Conservation (phyloP, 352 stramenopile species). For the Thraustochytrium striatum region DNA sequence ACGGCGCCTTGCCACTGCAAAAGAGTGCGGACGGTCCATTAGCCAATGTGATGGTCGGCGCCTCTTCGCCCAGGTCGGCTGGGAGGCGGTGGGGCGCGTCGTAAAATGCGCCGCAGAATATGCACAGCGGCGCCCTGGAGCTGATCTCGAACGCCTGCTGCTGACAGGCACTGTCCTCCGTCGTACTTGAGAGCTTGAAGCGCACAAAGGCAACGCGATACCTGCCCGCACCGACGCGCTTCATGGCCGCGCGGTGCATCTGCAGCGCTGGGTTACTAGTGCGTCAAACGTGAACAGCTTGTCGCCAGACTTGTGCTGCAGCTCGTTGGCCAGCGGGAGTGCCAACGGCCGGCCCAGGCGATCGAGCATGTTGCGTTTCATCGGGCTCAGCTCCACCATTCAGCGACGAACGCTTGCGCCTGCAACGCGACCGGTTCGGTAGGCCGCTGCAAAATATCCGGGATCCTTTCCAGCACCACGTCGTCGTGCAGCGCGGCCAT, state of each 20-base stretch:
- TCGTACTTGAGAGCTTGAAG: neutral
- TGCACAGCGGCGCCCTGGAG: neutral
- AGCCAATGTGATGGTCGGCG: neutral
- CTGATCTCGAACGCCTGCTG: constrained; percentile 19
- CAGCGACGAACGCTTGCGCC: constrained; percentile 28
- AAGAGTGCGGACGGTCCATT: neutral
- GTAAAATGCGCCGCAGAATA: constrained; percentile 35
- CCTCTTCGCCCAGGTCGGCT: neutral
- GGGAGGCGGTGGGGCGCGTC: neutral
- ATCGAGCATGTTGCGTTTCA: constrained; percentile 5
- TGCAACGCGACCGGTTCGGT: neutral
- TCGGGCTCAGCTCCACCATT: neutral
- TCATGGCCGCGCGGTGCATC: constrained; percentile 9
- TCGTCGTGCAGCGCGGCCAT: neutral
- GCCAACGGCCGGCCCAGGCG: neutral
- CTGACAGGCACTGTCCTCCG: neutral
- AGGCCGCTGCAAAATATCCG: neutral
- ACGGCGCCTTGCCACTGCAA: constrained; percentile 15
- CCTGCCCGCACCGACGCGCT: neutral
- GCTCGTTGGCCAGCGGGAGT: constrained; percentile 12
- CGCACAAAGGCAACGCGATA: neutral
- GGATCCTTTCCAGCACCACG: neutral
- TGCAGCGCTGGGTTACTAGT: neutral
- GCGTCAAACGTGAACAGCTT: neutral
- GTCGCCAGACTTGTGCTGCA: neutral